phyloP scores from a whole-genome alignment of 2,329 filamentous ascomycete species.

The Cercospora berteroae region DNA sequence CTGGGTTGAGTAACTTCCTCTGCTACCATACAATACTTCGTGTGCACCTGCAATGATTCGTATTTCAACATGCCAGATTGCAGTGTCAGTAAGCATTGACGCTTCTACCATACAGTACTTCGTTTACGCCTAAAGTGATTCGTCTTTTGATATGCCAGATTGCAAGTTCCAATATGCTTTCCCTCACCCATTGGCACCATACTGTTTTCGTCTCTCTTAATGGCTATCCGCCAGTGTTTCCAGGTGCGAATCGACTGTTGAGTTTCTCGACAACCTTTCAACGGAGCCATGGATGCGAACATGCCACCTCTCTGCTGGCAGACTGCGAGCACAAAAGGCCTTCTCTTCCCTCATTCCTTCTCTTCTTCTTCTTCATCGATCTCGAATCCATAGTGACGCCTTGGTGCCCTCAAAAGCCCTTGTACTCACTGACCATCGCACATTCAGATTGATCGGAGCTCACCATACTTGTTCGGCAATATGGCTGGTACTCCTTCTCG shows the following conservation, averaged over 20 bases:
- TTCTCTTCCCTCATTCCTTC: background rate
- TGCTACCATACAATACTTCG: background rate
- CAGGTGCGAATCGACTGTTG: background rate
- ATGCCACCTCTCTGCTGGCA: background rate
- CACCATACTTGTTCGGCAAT: background rate
- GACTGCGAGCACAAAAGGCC: background rate
- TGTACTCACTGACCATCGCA: background rate
- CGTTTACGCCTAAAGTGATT: background rate
- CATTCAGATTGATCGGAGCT: background rate
- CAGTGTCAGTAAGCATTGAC: background rate
- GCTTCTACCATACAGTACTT: background rate
- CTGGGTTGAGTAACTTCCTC: background rate
- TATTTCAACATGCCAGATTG: background rate
- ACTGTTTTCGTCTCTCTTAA: background rate
- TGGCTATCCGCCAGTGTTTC: background rate
- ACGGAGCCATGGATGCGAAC: background rate
- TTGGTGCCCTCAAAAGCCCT: background rate
- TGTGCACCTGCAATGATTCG: background rate
- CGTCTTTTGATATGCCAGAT: background rate
- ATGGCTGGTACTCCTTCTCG: background rate
- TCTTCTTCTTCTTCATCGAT: background rate
- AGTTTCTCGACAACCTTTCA: background rate
- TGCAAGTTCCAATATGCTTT: background rate
- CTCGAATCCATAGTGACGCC: background rate
- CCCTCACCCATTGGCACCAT: background rate